A percentile compares a stretch with the other conserved stretches of the same genome.
phyloP scores from a whole-genome alignment of 441 rosid species.

The Brassica hybrid region DNA sequence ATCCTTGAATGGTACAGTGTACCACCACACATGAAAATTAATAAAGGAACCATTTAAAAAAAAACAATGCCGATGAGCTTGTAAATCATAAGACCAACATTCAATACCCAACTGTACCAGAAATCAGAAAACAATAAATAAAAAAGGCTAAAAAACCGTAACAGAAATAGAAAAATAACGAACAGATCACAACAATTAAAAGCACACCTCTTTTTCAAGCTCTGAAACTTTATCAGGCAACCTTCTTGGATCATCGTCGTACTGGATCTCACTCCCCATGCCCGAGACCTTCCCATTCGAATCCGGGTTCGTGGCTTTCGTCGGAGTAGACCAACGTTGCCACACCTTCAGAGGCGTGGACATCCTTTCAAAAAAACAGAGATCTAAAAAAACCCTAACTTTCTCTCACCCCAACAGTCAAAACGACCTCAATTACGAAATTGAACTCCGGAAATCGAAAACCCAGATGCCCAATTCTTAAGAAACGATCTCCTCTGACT shows the following conservation, averaged over 20 bases:
- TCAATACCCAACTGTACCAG: not conserved
- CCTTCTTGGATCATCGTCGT: constrained; percentile 38
- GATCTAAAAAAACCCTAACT: constrained; percentile 28
- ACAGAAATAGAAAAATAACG: not conserved
- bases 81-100: not conserved
- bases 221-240: constrained; percentile 54
- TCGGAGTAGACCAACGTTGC: constrained; percentile 71
- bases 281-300: constrained; percentile 51
- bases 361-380: constrained; percentile 46
- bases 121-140: not conserved
- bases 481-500: constrained; percentile 14
- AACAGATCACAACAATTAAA: not conserved
- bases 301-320: constrained; percentile 46
- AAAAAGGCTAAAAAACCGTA: not conserved
- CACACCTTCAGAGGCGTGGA: constrained; percentile 75
- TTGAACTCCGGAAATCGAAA: constrained; percentile 12
- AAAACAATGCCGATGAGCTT: not conserved
- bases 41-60: not conserved
- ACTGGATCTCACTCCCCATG: constrained; percentile 43
- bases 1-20: not conserved
- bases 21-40: not conserved
- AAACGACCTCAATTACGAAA: constrained; percentile 18
- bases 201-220: constrained; percentile 83
- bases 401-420: constrained; percentile 2
- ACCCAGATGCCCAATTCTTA: constrained; percentile 4